Base-by-base conservation (phyloP, 305 asterid genomes). In the Caryopteris hybrid region DNA sequence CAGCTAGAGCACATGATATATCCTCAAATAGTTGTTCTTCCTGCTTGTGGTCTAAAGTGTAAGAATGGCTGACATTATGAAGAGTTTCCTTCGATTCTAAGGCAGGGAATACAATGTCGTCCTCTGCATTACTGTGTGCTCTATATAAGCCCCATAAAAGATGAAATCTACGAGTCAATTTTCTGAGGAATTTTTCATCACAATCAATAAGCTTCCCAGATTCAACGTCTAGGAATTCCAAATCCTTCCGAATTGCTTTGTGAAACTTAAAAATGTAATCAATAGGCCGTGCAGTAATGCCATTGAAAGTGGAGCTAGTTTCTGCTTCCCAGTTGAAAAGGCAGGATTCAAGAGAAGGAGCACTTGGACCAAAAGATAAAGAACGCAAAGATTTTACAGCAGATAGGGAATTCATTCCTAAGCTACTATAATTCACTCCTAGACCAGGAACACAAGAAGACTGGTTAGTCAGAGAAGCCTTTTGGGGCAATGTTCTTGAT, bases 81-180 rank as follows among this genome's bases (percentile, higher is more conserved):
- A 91, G 91, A 54, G 92, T 88, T 75, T 91, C 97, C 78, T 80
- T 91, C 6, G 97, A 84, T 78, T 91, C 97, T 74, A 91, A 84
- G 63, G 97, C 97, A 42, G 97, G 97, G 80, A 91, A 91, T 43
- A 91, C 97, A 36, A 91, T 91, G 48, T 88, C 97, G 76, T 91
- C 97, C 80, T 91, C 97, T 3, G 97, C 97, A 76, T 91, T 91
- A 71, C 97, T 91, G 76, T 91, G 97, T 56, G 97, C 97, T 77
- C 87, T 85, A 79, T 91, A 91, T 72, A 91, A 76, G 5, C 91
- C 97, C 91, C 95, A 84, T 31, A 86, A 68, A 59, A 91, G 88
- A 72, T 92, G 95, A 78, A 91, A 91, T 73, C 97, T 85, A 43
- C 97, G 96, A 72, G 74, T 79, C 64, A 91, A 88, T 74, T 86